These are phyloP conservation scores for Camelina hispida DNA, from an alignment of 345 rosid species.

Conservation along the genomic window DNA sequence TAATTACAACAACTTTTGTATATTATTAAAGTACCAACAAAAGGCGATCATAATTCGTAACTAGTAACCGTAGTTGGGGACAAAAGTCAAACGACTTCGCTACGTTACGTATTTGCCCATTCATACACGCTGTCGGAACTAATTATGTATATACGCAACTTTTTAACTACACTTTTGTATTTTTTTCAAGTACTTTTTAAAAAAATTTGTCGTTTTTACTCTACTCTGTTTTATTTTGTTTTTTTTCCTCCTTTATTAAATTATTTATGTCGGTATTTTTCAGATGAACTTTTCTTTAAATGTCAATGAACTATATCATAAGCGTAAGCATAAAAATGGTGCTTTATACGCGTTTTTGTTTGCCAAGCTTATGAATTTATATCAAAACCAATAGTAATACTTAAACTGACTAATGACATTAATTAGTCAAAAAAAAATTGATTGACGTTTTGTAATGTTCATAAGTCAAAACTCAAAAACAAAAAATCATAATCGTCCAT, in stretches of 20 bases:
- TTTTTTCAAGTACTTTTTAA: no score
- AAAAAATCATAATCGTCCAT: not conserved
- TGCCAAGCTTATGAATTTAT: not conserved
- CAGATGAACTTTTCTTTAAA: conserved; percentile 9
- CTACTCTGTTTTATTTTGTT: not conserved
- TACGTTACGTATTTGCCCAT: conserved; percentile 33
- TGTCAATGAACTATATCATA: conserved; percentile 7
- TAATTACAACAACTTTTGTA: not conserved
- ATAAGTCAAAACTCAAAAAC: not conserved
- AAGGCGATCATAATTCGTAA: conserved; percentile 1
- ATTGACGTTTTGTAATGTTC: not conserved
- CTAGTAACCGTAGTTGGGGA: conserved; percentile 19
- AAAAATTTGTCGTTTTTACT: conserved; percentile 8
- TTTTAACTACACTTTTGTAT: conserved; percentile 12
- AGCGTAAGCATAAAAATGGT: conserved; percentile 9
- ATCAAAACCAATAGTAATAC: not conserved
- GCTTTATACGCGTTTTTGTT: conserved; percentile 33
- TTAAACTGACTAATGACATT: not conserved
- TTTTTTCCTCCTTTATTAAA: conserved; percentile 1
- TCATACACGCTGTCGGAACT: conserved; percentile 32
- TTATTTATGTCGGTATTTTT: not conserved
- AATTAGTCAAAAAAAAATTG: no score
- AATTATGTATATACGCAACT: not conserved
- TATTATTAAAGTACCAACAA: conserved; percentile 1
- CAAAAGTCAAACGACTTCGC: conserved; percentile 32